These are phyloP conservation scores for Coemansia interrupta DNA, from an alignment of 192 early-diverging fungal species.

Conservation along the genomic window DNA sequence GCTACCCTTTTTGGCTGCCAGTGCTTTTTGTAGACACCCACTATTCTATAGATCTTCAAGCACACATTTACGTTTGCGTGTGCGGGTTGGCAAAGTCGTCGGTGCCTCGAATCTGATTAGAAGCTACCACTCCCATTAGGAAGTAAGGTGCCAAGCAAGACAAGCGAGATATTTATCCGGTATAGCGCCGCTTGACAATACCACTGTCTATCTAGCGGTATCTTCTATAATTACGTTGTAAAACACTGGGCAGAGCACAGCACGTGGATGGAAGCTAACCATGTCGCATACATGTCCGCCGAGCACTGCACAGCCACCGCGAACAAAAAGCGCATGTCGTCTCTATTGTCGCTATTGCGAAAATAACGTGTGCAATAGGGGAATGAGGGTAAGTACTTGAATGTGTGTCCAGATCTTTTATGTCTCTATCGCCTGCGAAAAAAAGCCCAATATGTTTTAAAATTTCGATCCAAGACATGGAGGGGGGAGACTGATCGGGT, in stretches of 20 bases:
- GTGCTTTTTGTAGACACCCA: too few relatives aligned
- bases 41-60: too few relatives aligned
- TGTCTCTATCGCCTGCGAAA: constrained; percentile 15
- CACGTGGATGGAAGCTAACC: background rate
- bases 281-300: constrained; percentile 51
- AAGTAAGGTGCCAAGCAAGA: too few relatives aligned
- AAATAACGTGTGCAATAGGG: constrained; percentile 61
- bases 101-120: too few relatives aligned
- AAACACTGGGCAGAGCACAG: background rate
- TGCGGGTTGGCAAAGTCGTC: too few relatives aligned
- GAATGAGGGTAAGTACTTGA: constrained; percentile 64
- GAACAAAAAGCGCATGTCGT: constrained; percentile 60
- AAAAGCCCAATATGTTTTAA: constrained; percentile 19
- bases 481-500: background rate
- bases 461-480: background rate
- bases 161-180: too few relatives aligned
- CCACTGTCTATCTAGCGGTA: too few relatives aligned
- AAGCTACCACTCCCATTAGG: too few relatives aligned
- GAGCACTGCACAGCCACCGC: constrained; percentile 30
- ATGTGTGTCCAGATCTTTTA: too few relatives aligned
- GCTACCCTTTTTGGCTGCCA: background rate
- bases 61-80: too few relatives aligned
- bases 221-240: background rate
- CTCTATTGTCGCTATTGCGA: constrained; percentile 65
- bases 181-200: too few relatives aligned